Base-by-base conservation (phyloP, 2,329 filamentous ascomycete species). In the Sclerotinia nivalis region DNA sequence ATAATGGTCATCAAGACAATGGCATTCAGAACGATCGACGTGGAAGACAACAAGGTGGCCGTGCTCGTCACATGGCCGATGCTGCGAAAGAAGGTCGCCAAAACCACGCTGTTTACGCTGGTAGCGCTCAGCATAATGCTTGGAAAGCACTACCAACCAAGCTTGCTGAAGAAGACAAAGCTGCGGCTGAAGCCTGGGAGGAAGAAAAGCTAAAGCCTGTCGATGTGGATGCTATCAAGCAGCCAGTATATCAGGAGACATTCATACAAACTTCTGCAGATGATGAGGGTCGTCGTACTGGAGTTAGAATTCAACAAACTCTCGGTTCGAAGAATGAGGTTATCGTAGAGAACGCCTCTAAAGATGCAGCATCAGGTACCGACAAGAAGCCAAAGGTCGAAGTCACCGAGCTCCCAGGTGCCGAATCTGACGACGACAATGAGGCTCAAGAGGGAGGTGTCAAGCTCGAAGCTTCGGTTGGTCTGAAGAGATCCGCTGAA, bases 231-330 rank as follows among this genome's bases (percentile, higher is more conserved):
- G 49, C 64, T 8, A 71, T 74, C 28, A 55, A 34, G 13, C 71
- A 74, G 22, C 75, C 75, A 12, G 61, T 64, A 4, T 73, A 77
- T 50, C 71, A 74, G 37, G 77, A 79, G 13, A 79, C 76, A 0
- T 79, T 76, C 68, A 75, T 76, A 31, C 71, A 79, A 68, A 76
- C 74, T 12, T 65, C 69, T 45, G 71, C 70, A 28, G 76, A 78
- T 37, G 75, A 73, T 72, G 81, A 81, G 69, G 71, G 68, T 13
- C 68, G 70, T 20, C 74, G 72, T 15, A 77, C 75, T 47, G 75
- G 75, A 22, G 62, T 71, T 4, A 73, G 66, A 64, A 40, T 68
- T 12, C 74, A 70, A 15, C 69, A 47, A 37, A 58, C 68, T 28
- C 52, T 73, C 7, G 61, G 60, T 40, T 22, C 50, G 18, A 56